These are phyloP conservation scores for Suillus paluster DNA, from an alignment of 768 basidiomycete species.

Conservation along the genomic window DNA sequence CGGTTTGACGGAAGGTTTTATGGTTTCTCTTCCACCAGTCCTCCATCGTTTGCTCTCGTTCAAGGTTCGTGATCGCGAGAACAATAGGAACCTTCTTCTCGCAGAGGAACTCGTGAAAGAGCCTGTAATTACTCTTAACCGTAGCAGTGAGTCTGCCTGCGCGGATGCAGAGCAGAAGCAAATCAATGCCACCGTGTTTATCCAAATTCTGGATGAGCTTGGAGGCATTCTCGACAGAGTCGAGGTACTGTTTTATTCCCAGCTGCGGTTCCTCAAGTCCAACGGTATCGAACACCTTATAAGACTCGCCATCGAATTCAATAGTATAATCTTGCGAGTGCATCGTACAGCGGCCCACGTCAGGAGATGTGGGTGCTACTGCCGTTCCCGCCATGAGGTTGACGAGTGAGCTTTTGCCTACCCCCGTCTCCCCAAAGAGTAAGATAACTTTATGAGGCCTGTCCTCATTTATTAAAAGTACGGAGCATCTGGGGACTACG, in stretches of 20 bases:
- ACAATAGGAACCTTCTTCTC: constrained; percentile 35
- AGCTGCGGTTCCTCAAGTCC: constrained; percentile 35
- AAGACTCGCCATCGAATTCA: constrained; percentile 22
- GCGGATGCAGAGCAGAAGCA: constrained; percentile 40
- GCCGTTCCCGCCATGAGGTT: constrained; percentile 44
- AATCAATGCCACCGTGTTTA: constrained; percentile 33
- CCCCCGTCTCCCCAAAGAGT: constrained; percentile 46
- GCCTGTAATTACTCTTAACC: constrained; percentile 34
- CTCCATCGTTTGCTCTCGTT: constrained; percentile 22
- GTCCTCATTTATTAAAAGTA: background rate
- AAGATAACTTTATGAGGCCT: constrained; percentile 30
- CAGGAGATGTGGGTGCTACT: constrained; percentile 27
- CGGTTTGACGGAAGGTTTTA: constrained; percentile 25
- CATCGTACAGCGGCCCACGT: constrained; percentile 38
- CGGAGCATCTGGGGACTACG: background rate
- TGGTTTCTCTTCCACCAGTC: constrained; percentile 25
- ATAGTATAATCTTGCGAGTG: constrained; percentile 29
- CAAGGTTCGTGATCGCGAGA: constrained; percentile 38
- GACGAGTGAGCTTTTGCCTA: constrained; percentile 37
- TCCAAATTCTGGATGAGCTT: constrained; percentile 40
- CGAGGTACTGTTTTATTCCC: constrained; percentile 26
- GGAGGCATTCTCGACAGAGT: constrained; percentile 36
- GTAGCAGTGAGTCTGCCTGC: constrained; percentile 34
- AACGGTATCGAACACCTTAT: constrained; percentile 38
- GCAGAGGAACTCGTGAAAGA: constrained; percentile 47